Evolutionary conservation across 78 protist species (phyloP).

Genomic region (Cavenderia fasciculata): DNA sequence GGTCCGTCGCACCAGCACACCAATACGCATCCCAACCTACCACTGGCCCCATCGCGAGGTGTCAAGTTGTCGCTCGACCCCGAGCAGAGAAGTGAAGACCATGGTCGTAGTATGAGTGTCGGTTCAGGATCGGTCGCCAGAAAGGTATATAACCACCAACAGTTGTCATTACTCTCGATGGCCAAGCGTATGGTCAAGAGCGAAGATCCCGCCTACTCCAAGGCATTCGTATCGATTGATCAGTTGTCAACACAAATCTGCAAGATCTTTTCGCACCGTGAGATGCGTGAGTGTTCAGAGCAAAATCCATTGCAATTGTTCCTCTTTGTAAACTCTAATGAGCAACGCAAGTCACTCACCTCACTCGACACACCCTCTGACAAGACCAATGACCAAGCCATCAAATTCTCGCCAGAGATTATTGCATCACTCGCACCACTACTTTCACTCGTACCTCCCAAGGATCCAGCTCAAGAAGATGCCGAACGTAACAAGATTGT

Average conservation of each 20-base stretch:
- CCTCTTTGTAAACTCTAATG: conserved; percentile 52
- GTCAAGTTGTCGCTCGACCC: background rate
- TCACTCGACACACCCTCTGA: background rate
- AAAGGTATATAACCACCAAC: conserved; percentile 40
- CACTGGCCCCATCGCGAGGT: too few species aligned
- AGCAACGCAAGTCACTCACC: conserved; percentile 25
- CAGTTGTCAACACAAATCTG: conserved; percentile 62
- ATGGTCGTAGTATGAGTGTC: conserved; percentile 66
- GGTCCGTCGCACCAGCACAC: conserved; percentile 40
- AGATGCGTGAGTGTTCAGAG: conserved; percentile 77
- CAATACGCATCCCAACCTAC: conserved; percentile 53
- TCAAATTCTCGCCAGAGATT: conserved; percentile 59
- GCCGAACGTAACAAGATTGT: conserved; percentile 61
- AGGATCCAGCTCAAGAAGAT: conserved; percentile 33
- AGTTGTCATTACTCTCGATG: conserved; percentile 56
- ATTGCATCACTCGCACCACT: conserved; percentile 20
- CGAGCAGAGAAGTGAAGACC: background rate
- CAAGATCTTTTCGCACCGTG: conserved; percentile 70
- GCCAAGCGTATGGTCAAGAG: conserved; percentile 65
- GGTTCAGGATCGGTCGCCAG: conserved; percentile 25
- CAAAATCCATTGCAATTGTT: conserved; percentile 70
- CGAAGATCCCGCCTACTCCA: conserved; percentile 70
- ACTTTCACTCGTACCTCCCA: background rate
- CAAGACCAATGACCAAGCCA: conserved; percentile 59
- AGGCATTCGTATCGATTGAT: conserved; percentile 62